Base-by-base conservation (phyloP, 768 basidiomycete genomes). In the Daedaleopsis nitida region DNA sequence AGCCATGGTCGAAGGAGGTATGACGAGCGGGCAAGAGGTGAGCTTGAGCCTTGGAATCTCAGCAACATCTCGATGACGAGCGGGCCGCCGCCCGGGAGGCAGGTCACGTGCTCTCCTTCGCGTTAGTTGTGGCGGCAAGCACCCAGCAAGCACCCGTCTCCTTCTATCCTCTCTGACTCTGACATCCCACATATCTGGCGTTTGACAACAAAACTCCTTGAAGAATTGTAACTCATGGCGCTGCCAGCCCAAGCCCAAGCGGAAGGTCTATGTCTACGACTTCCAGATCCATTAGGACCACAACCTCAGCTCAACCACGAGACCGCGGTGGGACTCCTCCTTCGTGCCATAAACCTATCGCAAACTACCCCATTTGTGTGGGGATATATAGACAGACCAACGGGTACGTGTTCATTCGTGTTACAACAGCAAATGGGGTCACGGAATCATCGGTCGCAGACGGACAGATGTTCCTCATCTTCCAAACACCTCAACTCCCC, bases 381-480 rank as follows among this genome's bases (percentile, higher is more conserved):
- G 87, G 77, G 83, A 2, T 93, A 84, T 66, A 83, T 94, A 38
- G 92, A 94, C 80, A 89, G 88, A 65, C 91, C 91, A 35, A 66
- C 75, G 66, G 91, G 91, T 90, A 57, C 57, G 84, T 73, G 48
- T 37, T 55, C 9, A 13, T 35, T 21, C 1, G 6, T 21, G 51
- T 52, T n/a, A 4, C 32, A 7, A 24, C 19, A 8, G 19, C 8
- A 8, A 35, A 23, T 14, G 7, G 17, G n/a, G 27, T 42, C 17
- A 17, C 24, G 21, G 19, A 7, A 27, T 24, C 17, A 6, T 19
- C 42, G 27, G 10, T 14, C 43, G 10, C 57, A 90, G 91, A 91
- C 68, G 89, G 88, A 0, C 81, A 86, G 67, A 74, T 87, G 34
- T 77, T 81, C 38, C 80, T 93, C n/a, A 73, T 93, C 48, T 92